Conservation (phyloP, 2,329 filamentous ascomycete species). For the Gliomastix tumulicola region DNA sequence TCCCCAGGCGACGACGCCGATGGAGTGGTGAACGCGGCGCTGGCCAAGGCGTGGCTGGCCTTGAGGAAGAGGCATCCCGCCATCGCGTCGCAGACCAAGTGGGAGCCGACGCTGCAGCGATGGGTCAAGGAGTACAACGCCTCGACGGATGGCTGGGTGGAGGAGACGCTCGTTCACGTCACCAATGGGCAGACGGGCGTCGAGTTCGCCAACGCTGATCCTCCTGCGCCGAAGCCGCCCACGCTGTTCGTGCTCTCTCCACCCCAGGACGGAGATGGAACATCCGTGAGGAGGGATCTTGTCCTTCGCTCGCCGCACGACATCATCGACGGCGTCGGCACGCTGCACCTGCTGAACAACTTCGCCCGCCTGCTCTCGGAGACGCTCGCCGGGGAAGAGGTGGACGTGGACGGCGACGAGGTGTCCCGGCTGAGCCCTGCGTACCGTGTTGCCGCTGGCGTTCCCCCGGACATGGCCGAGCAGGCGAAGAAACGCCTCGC, state of each 20-base stretch:
- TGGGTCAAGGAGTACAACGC: conserved; percentile 19
- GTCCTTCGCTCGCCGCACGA: conserved; percentile 28
- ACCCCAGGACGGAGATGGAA: background rate
- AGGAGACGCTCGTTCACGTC: conserved; percentile 18
- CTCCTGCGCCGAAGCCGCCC: conserved; percentile 18
- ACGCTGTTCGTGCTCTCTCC: conserved; percentile 22
- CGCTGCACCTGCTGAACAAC: conserved; percentile 23
- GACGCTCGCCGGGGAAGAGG: conserved; percentile 14
- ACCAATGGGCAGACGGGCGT: conserved; percentile 13
- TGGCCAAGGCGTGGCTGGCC: conserved; percentile 23
- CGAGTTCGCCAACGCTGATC: conserved; percentile 25
- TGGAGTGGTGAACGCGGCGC: conserved; percentile 15
- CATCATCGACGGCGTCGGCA: conserved; percentile 31
- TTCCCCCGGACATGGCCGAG: conserved; percentile 7
- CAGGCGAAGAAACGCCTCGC: conserved; percentile 8
- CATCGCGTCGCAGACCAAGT: conserved; percentile 17
- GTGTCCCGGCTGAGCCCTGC: conserved; percentile 14
- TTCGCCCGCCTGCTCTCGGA: conserved; percentile 13
- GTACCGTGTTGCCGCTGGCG: conserved; percentile 14
- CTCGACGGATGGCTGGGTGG: conserved; percentile 15
- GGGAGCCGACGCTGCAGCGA: conserved; percentile 7
- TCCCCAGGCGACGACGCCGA: conserved; percentile 3
- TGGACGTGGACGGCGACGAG: conserved; percentile 11
- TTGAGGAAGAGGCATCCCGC: conserved; percentile 23
- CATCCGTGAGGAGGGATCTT: conserved; percentile 15